Base-by-base conservation (phyloP, 805 yeast genomes). In the Candida piceae region DNA sequence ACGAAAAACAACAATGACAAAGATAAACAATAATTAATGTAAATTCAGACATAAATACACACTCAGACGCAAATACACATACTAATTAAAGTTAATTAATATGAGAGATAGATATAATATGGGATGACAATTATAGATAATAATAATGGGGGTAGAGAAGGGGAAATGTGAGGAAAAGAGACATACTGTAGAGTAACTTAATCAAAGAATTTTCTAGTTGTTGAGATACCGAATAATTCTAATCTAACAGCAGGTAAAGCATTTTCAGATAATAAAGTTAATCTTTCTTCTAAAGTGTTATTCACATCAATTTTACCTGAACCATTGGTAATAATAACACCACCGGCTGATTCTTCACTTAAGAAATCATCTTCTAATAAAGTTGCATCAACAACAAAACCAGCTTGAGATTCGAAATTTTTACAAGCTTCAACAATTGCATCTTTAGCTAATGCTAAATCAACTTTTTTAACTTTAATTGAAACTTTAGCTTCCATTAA, bases 211-310 rank as follows among this genome's bases (percentile, higher is more conserved):
- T 85, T 86, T 75, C 97, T 85, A 38, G 90, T 66, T 39, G 74
- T 63, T 13, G 96, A 82, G 39, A 84, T 78, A 44, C 95, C 95
- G 58, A 88, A 93, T 57, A 90, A 67, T 56, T 89, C 95, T 45
- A 84, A 70, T 67, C 97, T 81, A 46, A 93, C 79, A 38, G 89
- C 94, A 33, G 99, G 99, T 49, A 93, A 76, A 7, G 96, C 84
- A 54, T 79, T 85, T 59, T 84, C 84, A 26, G 84, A 74, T 53
- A 93, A 72, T 44, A 93, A 66, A 53, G 80, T 75, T 56, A 93
- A 77, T 67, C 99, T 85, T 70, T 89, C 97, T 55, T 88, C 96
- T 55, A 93, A 74, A 32, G 98, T 89, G 70, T 93, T 93, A 66
- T 85, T 73, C 39, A 93, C 86, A 52, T 83, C 89, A 49, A 93